phyloP scores from a whole-genome alignment of 1,139 yeast genomes.

The Lodderomyces metapsilosis region DNA sequence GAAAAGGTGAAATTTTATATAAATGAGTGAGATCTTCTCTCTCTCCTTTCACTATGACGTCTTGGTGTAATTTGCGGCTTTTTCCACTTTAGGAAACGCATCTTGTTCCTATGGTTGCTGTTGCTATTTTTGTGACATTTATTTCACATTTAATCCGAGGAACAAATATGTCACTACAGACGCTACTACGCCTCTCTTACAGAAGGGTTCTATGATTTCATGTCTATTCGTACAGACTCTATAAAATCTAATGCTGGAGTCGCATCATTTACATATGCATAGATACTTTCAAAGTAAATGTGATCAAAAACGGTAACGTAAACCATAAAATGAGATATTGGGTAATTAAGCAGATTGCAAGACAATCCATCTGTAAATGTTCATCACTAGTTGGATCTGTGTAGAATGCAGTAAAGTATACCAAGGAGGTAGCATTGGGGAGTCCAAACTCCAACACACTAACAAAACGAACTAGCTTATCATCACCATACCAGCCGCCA shows the following conservation, averaged over 20 bases:
- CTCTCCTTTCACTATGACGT: no score
- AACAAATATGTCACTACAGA: no score
- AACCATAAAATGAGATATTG: slow-evolving; percentile 64
- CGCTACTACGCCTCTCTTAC: no score
- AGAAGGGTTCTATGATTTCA: background rate
- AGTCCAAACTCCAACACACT: slow-evolving; percentile 74
- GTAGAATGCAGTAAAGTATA: slow-evolving; percentile 81
- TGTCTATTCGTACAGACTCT: slow-evolving; percentile 3
- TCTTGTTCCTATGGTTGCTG: background rate
- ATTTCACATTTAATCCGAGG: no score
- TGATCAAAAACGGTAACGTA: slow-evolving; percentile 65
- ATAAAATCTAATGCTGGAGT: background rate
- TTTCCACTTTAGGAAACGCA: background rate
- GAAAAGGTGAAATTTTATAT: no score
- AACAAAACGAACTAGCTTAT: slow-evolving; percentile 55
- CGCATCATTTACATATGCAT: slow-evolving; percentile 7
- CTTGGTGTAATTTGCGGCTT: background rate
- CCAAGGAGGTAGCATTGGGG: slow-evolving; percentile 84
- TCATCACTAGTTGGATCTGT: slow-evolving; percentile 61
- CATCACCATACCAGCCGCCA: slow-evolving; percentile 52
- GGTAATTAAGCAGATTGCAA: slow-evolving; percentile 68
- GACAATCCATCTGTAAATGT: slow-evolving; percentile 77
- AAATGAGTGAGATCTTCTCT: no score
- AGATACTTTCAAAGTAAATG: slow-evolving; percentile 52
- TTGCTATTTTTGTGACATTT: background rate